These are phyloP conservation scores for Talaromyces sp. DNA, from an alignment of 2,329 filamentous ascomycete genomes.

Conservation along the genomic window DNA sequence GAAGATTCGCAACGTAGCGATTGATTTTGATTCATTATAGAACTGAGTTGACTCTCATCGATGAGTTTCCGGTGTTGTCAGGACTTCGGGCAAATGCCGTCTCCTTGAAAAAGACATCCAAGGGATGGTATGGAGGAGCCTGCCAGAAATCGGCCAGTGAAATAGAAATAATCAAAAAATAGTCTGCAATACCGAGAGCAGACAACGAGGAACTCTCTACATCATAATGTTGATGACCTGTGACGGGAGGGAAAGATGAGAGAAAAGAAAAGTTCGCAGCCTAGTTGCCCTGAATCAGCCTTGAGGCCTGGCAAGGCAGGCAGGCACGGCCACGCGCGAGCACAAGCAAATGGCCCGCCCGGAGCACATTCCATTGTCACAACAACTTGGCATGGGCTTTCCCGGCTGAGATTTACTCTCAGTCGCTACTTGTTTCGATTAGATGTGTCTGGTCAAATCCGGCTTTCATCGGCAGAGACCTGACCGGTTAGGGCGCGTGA, in stretches of 20 bases:
- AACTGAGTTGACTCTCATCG: not conserved
- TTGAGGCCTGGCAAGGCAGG: not conserved
- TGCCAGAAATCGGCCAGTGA: not conserved
- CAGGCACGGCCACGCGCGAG: too few species aligned
- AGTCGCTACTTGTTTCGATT: too few species aligned
- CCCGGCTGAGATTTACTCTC: too few species aligned
- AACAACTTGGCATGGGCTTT: too few species aligned
- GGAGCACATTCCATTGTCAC: too few species aligned
- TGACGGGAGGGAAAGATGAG: not conserved
- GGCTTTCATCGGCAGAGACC: too few species aligned
- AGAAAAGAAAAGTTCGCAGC: not conserved
- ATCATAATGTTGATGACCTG: not conserved
- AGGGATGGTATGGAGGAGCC: not conserved
- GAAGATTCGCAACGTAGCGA: not conserved
- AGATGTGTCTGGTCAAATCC: too few species aligned
- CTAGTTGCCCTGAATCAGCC: not conserved
- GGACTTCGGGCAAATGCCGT: not conserved
- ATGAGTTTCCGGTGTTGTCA: not conserved
- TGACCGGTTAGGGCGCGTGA: too few species aligned
- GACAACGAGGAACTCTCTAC: not conserved
- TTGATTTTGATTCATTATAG: not conserved
- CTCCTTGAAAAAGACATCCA: not conserved
- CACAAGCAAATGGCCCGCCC: too few species aligned
- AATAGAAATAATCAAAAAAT: not conserved
- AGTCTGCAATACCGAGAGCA: not conserved